phyloP scores from a whole-genome alignment of 108 stramenopile genomes.

The Stephanodiscus triporus region DNA sequence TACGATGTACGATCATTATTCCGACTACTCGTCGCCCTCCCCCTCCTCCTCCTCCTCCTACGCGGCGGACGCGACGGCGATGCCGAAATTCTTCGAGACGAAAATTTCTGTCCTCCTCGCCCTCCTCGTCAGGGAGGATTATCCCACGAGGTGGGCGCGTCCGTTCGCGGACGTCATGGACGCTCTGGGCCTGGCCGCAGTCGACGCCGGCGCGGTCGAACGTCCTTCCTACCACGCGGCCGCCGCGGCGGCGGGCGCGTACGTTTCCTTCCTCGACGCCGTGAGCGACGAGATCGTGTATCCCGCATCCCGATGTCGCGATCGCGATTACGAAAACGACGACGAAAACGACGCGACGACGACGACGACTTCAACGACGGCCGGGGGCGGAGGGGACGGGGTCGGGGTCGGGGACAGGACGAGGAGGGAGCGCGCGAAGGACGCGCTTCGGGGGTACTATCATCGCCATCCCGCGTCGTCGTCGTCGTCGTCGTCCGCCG shows the following conservation, averaged over 20 bases:
- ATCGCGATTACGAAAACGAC: not conserved
- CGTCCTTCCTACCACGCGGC: not conserved
- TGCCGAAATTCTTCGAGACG: slow-evolving; percentile 54
- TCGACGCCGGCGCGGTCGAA: not conserved
- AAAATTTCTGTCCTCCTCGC: slow-evolving; percentile 68
- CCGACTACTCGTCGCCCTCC: no score
- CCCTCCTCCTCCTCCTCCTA: no score
- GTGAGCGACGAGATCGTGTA: slow-evolving; percentile 36
- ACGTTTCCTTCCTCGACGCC: slow-evolving; percentile 31
- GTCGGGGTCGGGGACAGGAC: not conserved
- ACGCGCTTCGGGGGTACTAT: slow-evolving; percentile 22
- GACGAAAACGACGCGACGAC: not conserved
- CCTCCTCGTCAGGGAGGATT: slow-evolving; percentile 53
- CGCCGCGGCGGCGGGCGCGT: not conserved
- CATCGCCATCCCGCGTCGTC: no score
- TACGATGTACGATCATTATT: no score
- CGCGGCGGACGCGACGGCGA: no score
- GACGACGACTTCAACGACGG: not conserved
- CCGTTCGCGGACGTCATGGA: slow-evolving; percentile 57
- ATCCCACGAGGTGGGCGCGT: slow-evolving; percentile 44
- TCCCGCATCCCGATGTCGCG: not conserved
- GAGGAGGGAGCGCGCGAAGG: slow-evolving; percentile 31
- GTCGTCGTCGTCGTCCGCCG: no score
- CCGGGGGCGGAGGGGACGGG: not conserved
- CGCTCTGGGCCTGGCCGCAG: slow-evolving; percentile 15